Base-by-base conservation (phyloP, 768 basidiomycete species). In the Russula compacta region DNA sequence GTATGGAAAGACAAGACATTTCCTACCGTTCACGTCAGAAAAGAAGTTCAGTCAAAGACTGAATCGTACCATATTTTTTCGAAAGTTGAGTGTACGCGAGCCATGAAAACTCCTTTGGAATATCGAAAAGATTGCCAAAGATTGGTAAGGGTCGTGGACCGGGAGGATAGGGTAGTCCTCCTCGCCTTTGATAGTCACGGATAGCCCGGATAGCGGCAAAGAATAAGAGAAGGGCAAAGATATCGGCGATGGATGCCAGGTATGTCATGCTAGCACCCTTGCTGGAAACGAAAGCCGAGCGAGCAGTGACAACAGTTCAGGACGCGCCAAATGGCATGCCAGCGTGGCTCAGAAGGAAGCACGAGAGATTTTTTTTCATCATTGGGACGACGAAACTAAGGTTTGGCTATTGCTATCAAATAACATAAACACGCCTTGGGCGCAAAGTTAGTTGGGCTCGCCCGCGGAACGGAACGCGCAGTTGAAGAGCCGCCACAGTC, bases 1-100 rank as follows among this genome's bases (percentile, higher is more conserved):
- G 80, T 58, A 47, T 69, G 68, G 47, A 76, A 58, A 61, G 40
- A 35, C 14, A 60, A 3, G 15, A 19, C n/a, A 15, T 54, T 11
- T 35, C 19, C 54, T 42, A 11, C 14, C 3, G 9, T 9, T 6
- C 14, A 21, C 1, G 19, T 47, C 7, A 46, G 36, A 29, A 36
- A 12, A 44, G 21, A 29, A 8, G 12, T 15, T 8, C 12, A 4
- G 35, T 29, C n/a, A n/a, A 47, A 24, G 36, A 15, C 19, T 33
- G 10, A 24, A 1, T 48, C n/a, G 17, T 21, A 54, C 59, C 59
- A 33, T 33, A 19, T 56, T 4, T 10, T 29, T 8, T 3, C 4
- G 39, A 46, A 24, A 21, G 35, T 6, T 12, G 12, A 6, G 58
- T 44, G 19, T 59, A 59, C 5, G 49, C 12, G 43, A 53, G 50